Evolutionary conservation across 371 early-diverging fungal genomes (phyloP).

Genomic region (Gilbertella persicaria): DNA sequence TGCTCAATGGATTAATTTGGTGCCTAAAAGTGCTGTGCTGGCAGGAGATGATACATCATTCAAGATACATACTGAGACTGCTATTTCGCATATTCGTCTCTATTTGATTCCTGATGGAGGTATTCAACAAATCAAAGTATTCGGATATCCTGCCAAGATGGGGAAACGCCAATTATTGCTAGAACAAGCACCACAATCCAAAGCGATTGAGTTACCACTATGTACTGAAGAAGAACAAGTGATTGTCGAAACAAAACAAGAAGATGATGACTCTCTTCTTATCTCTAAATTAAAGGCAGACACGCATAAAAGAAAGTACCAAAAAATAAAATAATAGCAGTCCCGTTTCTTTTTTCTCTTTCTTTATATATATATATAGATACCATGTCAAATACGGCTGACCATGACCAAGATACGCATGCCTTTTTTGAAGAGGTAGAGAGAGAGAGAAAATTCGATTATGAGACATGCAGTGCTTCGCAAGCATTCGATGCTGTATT

Average conservation of each 20-base stretch:
- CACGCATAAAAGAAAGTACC: no score
- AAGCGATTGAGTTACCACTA: no score
- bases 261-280: no score
- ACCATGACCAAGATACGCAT: conserved; percentile 26
- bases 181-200: background rate
- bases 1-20: conserved; percentile 22
- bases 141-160: background rate
- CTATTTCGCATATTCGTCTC: conserved; percentile 26
- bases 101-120: conserved; percentile 38
- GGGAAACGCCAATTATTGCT: background rate
- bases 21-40: background rate
- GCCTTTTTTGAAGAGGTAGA: conserved; percentile 46
- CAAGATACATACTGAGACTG: background rate
- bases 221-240: no score
- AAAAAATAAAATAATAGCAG: no score
- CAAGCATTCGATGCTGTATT: conserved; percentile 45
- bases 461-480: conserved; percentile 37
- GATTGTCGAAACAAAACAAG: no score
- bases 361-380: background rate
- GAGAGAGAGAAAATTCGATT: conserved; percentile 32
- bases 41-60: conserved; percentile 2
- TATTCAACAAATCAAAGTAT: conserved; percentile 29
- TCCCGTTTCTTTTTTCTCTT: background rate
- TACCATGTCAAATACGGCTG: background rate
- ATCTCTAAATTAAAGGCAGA: no score